These are phyloP conservation scores for Lenzites betulinus DNA, from an alignment of 768 basidiomycete genomes.

Conservation along the genomic window DNA sequence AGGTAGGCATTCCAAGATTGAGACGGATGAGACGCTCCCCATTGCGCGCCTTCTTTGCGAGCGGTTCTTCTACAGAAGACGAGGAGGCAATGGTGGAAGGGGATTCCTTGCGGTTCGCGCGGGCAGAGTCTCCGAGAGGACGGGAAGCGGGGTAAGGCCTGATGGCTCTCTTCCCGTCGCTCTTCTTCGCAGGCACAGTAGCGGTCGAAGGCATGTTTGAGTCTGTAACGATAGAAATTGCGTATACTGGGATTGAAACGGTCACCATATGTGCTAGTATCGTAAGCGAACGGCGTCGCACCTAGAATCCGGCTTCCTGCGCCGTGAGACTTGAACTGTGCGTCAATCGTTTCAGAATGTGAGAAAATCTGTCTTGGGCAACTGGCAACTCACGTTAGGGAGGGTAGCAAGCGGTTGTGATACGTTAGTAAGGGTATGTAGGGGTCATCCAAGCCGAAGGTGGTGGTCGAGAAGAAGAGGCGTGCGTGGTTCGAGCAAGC, in stretches of 20 bases:
- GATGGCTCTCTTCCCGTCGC: background rate
- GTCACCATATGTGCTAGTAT: too few relatives aligned
- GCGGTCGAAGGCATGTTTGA: background rate
- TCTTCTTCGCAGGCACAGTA: background rate
- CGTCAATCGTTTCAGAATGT: too few relatives aligned
- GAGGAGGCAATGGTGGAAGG: background rate
- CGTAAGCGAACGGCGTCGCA: too few relatives aligned
- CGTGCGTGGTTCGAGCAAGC: background rate
- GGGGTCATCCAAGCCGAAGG: background rate
- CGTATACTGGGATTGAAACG: too few relatives aligned
- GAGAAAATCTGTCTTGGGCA: too few relatives aligned
- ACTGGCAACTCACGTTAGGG: too few relatives aligned
- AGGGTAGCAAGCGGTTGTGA: too few relatives aligned
- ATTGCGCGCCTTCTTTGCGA: background rate
- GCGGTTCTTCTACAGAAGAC: background rate
- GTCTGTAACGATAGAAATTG: too few relatives aligned
- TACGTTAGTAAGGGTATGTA: background rate
- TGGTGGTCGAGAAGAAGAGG: background rate
- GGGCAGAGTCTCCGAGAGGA: background rate
- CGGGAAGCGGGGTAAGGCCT: background rate
- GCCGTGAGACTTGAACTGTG: too few relatives aligned
- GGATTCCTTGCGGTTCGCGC: background rate
- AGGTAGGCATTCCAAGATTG: slow-evolving; percentile 59
- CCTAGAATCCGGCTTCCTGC: too few relatives aligned
- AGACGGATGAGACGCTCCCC: background rate